Conservation (phyloP, 192 early-diverging fungal genomes). For the Phycomyces blakesleeanus region DNA sequence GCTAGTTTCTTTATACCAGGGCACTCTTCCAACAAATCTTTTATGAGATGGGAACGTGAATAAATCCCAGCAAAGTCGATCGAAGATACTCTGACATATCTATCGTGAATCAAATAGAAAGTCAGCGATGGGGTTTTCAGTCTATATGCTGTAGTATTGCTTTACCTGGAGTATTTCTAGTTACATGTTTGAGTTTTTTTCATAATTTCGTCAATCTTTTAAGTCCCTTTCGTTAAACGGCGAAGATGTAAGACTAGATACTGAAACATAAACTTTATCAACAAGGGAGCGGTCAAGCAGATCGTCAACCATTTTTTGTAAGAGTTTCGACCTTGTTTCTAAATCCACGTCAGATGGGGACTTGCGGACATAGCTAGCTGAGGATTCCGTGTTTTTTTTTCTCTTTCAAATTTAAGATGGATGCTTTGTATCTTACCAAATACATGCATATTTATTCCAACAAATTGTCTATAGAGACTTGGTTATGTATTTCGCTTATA, state of each 20-base stretch:
- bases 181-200: conserved; percentile 8
- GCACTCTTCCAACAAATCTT: conserved; percentile 16
- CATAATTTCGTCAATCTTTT: conserved; percentile 4
- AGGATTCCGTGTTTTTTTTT: neutral
- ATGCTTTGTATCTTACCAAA: conserved; percentile 5
- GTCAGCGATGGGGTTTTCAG: conserved; percentile 8
- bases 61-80: conserved; percentile 15
- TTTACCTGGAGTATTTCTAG: conserved; percentile 18
- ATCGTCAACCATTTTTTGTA: conserved; percentile 10
- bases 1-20: conserved; percentile 2
- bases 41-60: conserved; percentile 3
- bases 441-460: conserved; percentile 8
- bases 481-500: conserved; percentile 11
- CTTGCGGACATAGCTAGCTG: too few relatives aligned
- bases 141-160: conserved; percentile 4
- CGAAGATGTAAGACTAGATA: conserved; percentile 7
- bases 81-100: conserved; percentile 15
- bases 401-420: conserved; percentile 3
- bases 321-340: conserved; percentile 6
- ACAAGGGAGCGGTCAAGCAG: conserved; percentile 12
- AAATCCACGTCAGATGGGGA: too few relatives aligned
- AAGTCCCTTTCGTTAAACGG: conserved; percentile 12
- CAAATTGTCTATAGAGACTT: conserved; percentile 11
- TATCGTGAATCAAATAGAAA: conserved; percentile 16
- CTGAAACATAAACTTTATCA: conserved; percentile 7